These are phyloP conservation scores for Auriscalpium microsporum DNA, from an alignment of 768 basidiomycete genomes.

Conservation along the genomic window DNA sequence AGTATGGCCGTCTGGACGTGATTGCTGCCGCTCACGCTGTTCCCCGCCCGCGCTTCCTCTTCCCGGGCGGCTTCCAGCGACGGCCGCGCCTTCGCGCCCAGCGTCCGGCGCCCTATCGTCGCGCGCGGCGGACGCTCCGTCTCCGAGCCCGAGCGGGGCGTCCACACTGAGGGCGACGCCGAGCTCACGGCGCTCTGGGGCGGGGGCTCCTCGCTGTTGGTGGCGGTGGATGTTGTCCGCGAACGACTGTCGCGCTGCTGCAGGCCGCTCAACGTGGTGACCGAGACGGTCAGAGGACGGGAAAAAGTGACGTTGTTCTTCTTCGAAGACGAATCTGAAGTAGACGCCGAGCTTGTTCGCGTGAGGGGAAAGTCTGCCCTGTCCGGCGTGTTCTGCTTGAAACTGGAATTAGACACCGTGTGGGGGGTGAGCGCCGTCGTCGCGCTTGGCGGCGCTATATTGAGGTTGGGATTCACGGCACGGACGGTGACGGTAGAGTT, in stretches of 20 bases:
- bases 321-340: slow-evolving; percentile 19
- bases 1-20: slow-evolving; percentile 27
- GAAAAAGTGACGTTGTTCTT: slow-evolving; percentile 55
- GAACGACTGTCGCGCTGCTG: slow-evolving; percentile 41
- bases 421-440: slow-evolving; percentile 63
- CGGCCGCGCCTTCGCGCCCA: slow-evolving; percentile 33
- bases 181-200: slow-evolving; percentile 18
- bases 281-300: slow-evolving; percentile 46
- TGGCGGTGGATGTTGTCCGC: slow-evolving; percentile 28
- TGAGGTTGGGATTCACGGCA: slow-evolving; percentile 34
- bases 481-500: slow-evolving; percentile 40
- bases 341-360: slow-evolving; percentile 38
- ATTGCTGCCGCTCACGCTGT: slow-evolving; percentile 33
- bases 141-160: slow-evolving; percentile 38
- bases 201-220: slow-evolving; percentile 18
- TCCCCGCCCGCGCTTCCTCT: slow-evolving; percentile 23
- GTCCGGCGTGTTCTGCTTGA: slow-evolving; percentile 17
- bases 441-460: slow-evolving; percentile 45
- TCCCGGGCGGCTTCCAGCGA: slow-evolving; percentile 34
- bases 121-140: slow-evolving; percentile 39
- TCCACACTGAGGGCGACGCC: slow-evolving; percentile 26
- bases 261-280: slow-evolving; percentile 45
- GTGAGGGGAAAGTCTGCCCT: slow-evolving; percentile 24
- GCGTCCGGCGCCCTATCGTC: slow-evolving; percentile 24
- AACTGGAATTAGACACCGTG: slow-evolving; percentile 43